A percentile compares a stretch with the other conserved stretches of the same genome.
Conservation (phyloP, 768 basidiomycete species). For the Coprinopsis cinerea region DNA sequence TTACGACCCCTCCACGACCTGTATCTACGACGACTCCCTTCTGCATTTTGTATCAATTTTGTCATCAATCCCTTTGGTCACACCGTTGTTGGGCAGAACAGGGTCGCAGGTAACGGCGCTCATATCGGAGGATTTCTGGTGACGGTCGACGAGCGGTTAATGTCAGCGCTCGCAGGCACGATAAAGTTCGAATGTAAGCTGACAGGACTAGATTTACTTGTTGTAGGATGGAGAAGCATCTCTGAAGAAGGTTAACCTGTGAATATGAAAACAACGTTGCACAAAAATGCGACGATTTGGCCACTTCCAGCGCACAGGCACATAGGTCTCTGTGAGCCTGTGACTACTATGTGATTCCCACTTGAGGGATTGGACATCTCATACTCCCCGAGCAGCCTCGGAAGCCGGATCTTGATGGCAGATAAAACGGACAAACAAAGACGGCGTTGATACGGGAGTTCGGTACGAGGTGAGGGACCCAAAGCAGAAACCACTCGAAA, state of each 20-base stretch:
- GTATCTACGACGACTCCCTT: slow-evolving; percentile 15
- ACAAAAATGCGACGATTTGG: slow-evolving; percentile 21
- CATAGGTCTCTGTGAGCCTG: slow-evolving; percentile 12
- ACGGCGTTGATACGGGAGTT: slow-evolving; percentile 23
- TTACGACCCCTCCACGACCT: slow-evolving; percentile 23
- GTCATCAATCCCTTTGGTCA: slow-evolving; percentile 1
- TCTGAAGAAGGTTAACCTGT: slow-evolving; percentile 6
- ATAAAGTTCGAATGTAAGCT: neutral
- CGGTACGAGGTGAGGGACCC: slow-evolving; percentile 22
- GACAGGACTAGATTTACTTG: neutral
- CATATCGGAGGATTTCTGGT: no score
- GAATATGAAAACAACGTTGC: slow-evolving; percentile 48
- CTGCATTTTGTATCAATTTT: neutral
- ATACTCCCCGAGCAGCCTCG: slow-evolving; percentile 29
- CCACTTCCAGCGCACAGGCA: slow-evolving; percentile 19
- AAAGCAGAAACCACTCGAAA: slow-evolving; percentile 10
- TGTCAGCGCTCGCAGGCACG: no score
- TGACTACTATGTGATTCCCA: slow-evolving; percentile 12
- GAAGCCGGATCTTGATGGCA: slow-evolving; percentile 41
- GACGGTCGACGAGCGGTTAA: neutral
- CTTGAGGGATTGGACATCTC: slow-evolving; percentile 17
- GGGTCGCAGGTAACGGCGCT: no score
- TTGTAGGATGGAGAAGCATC: neutral
- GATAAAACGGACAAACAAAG: slow-evolving; percentile 23
- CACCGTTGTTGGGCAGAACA: no score